A percentile compares a stretch with the other conserved stretches of the same genome.
These are phyloP conservation scores for Parathielavia appendiculata DNA, from an alignment of 495 filamentous ascomycete genomes.

Conservation along the genomic window DNA sequence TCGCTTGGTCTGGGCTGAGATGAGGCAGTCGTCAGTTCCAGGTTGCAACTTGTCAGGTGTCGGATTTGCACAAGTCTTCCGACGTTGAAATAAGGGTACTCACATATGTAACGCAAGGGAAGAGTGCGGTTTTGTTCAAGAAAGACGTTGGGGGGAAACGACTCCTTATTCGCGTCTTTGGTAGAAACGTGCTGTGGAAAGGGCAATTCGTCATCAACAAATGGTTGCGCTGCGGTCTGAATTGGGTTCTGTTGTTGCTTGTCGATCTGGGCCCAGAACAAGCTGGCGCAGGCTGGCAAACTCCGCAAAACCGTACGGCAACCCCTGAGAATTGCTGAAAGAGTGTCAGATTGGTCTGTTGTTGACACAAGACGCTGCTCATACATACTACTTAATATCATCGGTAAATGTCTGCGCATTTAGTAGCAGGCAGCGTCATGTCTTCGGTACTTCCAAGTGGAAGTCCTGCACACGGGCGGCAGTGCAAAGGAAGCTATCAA, in stretches of 20 bases:
- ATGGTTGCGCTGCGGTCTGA: slow-evolving; percentile 1
- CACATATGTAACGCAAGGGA: background rate
- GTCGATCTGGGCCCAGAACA: slow-evolving; percentile 9
- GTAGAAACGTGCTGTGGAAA: background rate
- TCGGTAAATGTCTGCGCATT: too few relatives aligned
- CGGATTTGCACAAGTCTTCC: background rate
- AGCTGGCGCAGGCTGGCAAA: slow-evolving; percentile 12
- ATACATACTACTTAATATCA: too few relatives aligned
- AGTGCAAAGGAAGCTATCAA: background rate
- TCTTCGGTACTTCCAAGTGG: background rate
- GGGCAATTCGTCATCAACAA: slow-evolving; percentile 12
- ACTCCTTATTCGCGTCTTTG: background rate
- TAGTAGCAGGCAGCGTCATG: background rate
- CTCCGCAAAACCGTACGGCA: slow-evolving; percentile 11
- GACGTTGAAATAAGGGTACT: background rate
- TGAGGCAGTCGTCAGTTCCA: slow-evolving; percentile 13
- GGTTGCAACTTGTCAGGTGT: background rate
- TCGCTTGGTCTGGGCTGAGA: slow-evolving; percentile 29
- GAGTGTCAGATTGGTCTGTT: background rate
- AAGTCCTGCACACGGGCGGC: background rate
- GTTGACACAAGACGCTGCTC: too few relatives aligned
- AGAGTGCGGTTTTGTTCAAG: background rate
- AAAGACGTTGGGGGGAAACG: too few relatives aligned
- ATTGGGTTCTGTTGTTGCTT: slow-evolving; percentile 4
- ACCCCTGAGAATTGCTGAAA: slow-evolving; percentile 12